phyloP scores from a whole-genome alignment of 306 rosid genomes.

The Prunus mongolica region DNA sequence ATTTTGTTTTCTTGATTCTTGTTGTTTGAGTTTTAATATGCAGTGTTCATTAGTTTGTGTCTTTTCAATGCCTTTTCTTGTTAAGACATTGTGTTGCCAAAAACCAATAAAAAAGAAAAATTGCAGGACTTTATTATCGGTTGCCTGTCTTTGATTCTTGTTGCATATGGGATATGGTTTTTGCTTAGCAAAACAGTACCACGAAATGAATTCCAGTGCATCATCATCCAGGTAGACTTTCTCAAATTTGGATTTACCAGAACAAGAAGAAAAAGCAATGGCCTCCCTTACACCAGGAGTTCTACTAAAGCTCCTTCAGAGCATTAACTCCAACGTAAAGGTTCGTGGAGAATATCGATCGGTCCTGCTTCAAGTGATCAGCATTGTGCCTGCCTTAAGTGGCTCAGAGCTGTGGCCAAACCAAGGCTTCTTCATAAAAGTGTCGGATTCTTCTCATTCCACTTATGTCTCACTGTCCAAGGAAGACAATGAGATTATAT shows the following conservation, averaged over 20 bases:
- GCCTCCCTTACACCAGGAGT: slow-evolving; percentile 88
- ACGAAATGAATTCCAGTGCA: slow-evolving; percentile 1
- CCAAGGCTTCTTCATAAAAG: slow-evolving; percentile 82
- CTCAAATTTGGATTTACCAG: slow-evolving; percentile 6
- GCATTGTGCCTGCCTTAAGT: slow-evolving; percentile 79
- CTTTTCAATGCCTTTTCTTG: neutral
- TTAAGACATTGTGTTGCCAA: neutral
- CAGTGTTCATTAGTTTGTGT: neutral
- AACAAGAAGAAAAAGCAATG: slow-evolving; percentile 40
- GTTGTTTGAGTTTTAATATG: neutral
- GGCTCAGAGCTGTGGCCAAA: slow-evolving; percentile 96
- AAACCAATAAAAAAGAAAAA: neutral
- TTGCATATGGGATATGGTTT: no score
- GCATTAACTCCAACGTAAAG: slow-evolving; percentile 60
- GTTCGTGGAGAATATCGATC: slow-evolving; percentile 83
- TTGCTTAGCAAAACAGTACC: neutral
- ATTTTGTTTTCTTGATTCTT: neutral
- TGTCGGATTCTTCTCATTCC: slow-evolving; percentile 89
- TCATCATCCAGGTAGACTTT: slow-evolving; percentile 18
- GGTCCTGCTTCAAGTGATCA: slow-evolving; percentile 77
- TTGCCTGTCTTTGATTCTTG: neutral
- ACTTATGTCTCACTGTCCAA: slow-evolving; percentile 75
- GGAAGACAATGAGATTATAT: slow-evolving; percentile 75
- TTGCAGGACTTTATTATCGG: neutral
- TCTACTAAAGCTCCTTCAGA: slow-evolving; percentile 77